Evolutionary conservation across 2,329 filamentous ascomycete genomes (phyloP), one percentile per base, ranked within the genome.

Genomic region (Xylaria hypoxylon): DNA sequence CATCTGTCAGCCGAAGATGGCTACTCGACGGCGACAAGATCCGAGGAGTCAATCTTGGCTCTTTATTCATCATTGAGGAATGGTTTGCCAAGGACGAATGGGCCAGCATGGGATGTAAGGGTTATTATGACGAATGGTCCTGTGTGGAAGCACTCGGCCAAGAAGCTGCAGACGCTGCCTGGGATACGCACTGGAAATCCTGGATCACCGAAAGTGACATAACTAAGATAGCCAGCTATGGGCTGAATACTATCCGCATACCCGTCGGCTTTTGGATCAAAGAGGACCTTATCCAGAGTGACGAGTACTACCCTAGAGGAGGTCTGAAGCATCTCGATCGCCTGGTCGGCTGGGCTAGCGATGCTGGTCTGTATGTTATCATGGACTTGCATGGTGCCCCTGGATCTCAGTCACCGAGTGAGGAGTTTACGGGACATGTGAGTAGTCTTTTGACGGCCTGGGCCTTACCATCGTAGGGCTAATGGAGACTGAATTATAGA

Each of bases 231-330:
- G 74, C 74, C n/a, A 77, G 72, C 42, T 80, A 79, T 31, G 83
- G 83, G 0, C 71, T 85, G 8, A 85, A 85, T 69, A 83, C 82
- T 0, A 77, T 85, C 26, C 78, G 83, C 2, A 81, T 86, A 11
- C 84, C 83, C 0, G 79, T 85, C 3, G 84, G 83, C 5, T 85
- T 82, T 71, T 86, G 83, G 83, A 79, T 85, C 59, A 75, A 79
- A 17, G 83, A 85, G 69, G 80, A 81, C 45, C 74, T 83, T 8
- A 81, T 85, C 4, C 53, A 69, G 24, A 72, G 78, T 35, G 80
- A 75, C 19, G 83, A 85, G 71, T 76, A 82, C 42, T 74, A 69
- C 55, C 71, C 71, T 0, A 77, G 78, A 64, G 83, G 82, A 1
- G 82, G 79, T 0, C 72, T 83, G 31, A 66, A 77, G 0, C 83